Conservation (phyloP, 306 rosid species). For the Clitoria ternatea region DNA sequence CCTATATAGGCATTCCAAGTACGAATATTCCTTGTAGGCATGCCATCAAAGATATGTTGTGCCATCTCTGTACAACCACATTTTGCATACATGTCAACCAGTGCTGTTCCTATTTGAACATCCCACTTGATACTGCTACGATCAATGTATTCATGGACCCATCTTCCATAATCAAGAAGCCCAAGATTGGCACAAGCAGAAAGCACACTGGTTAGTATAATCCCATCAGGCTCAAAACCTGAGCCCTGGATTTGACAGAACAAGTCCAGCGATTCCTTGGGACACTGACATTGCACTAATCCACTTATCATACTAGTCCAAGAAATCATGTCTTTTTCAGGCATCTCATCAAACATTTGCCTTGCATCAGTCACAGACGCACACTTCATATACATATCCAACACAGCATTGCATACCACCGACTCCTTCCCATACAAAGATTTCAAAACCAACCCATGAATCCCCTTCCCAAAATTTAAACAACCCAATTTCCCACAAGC, state of each 20-base stretch:
- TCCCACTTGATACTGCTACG: conserved; percentile 56
- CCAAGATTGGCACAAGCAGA: conserved; percentile 80
- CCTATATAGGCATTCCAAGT: conserved; percentile 75
- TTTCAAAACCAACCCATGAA: conserved; percentile 63
- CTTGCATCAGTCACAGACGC: conserved; percentile 54
- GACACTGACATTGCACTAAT: conserved; percentile 55
- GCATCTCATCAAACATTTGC: conserved; percentile 51
- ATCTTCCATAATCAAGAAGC: conserved; percentile 61
- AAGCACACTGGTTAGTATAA: conserved; percentile 65
- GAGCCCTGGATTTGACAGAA: conserved; percentile 48
- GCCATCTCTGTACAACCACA: conserved; percentile 68
- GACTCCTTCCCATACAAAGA: conserved; percentile 28
- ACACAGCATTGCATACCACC: conserved; percentile 57
- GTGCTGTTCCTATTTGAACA: conserved; percentile 58
- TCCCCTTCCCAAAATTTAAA: conserved; percentile 53
- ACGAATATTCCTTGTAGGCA: conserved; percentile 57
- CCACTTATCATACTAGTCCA: conserved; percentile 77
- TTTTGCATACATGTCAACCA: conserved; percentile 81
- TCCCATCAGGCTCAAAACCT: conserved; percentile 53
- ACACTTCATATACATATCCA: conserved; percentile 76
- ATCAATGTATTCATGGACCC: conserved; percentile 73
- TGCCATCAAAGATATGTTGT: conserved; percentile 34
- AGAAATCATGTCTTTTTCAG: conserved; percentile 58
- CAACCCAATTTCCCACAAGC: conserved; percentile 58
- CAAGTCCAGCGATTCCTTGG: conserved; percentile 58